A percentile compares a stretch with the other conserved stretches of the same genome.
Evolutionary conservation across 305 asterid genomes (phyloP).

Genomic region (Fraxinus dipetala): DNA sequence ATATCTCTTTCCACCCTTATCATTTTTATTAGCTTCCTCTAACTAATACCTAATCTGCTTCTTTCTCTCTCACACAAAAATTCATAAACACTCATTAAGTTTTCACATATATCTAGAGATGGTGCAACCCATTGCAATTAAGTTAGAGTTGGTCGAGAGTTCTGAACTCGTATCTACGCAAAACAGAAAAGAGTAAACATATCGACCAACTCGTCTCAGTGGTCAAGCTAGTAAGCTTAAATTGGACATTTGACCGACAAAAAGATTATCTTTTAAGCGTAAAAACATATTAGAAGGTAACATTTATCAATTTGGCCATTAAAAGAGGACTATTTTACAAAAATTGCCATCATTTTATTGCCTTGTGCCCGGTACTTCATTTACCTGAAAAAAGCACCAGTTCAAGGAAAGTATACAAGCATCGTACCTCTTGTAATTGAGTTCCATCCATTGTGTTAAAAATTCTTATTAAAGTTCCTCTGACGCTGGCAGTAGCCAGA

Average conservation of each 20-base stretch:
- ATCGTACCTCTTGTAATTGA: constrained; percentile 79
- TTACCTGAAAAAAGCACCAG: background rate
- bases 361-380: background rate
- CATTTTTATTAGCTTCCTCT: background rate
- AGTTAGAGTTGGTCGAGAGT: background rate
- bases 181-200: background rate
- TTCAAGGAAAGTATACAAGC: background rate
- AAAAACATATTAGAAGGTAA: background rate
- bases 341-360: background rate
- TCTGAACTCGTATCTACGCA: background rate
- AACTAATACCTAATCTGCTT: background rate
- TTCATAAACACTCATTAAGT: background rate
- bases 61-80: background rate
- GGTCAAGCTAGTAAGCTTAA: background rate
- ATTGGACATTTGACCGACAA: background rate
- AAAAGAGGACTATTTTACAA: background rate
- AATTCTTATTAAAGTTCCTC: constrained; percentile 88
- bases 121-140: background rate
- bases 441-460: constrained; percentile 95
- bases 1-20: background rate
- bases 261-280: background rate
- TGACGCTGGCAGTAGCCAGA: constrained; percentile 87
- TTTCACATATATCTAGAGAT: background rate
- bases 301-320: background rate
- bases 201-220: background rate